These are phyloP conservation scores for Pleurotus cornucopiae DNA, from an alignment of 768 basidiomycete genomes.

Conservation along the genomic window DNA sequence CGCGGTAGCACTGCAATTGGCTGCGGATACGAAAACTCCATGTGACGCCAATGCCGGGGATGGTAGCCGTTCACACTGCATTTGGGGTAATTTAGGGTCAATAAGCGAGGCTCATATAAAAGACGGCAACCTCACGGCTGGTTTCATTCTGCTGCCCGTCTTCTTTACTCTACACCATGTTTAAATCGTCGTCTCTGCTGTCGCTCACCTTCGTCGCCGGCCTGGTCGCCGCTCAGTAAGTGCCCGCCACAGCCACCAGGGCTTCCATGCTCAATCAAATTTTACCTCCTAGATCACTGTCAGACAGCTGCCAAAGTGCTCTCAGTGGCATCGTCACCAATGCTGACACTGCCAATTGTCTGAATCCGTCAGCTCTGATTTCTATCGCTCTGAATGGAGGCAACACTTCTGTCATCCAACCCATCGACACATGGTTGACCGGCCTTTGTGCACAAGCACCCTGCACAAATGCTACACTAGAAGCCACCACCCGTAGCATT, in stretches of 20 bases:
- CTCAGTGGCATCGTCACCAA: constrained; percentile 40
- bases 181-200: constrained; percentile 19
- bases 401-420: constrained; percentile 37
- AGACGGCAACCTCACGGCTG: constrained; percentile 2
- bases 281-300: constrained; percentile 29
- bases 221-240: constrained; percentile 42
- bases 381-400: constrained; percentile 28
- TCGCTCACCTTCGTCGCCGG: constrained; percentile 25
- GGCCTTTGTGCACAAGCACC: constrained; percentile 46
- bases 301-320: constrained; percentile 43
- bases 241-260: constrained; percentile 3
- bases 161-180: constrained; percentile 13
- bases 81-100: constrained; percentile 7
- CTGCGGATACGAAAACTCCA: too few relatives aligned
- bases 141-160: constrained; percentile 5
- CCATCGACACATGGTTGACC: constrained; percentile 58
- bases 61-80: constrained; percentile 11
- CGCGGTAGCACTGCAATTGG: too few relatives aligned
- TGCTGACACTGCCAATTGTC: constrained; percentile 42
- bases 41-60: constrained; percentile 7
- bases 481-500: constrained; percentile 48
- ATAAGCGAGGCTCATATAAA: constrained; percentile 12
- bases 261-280: constrained; percentile 1
- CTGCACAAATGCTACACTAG: constrained; percentile 59
- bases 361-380: constrained; percentile 43